Conservation (phyloP, 495 filamentous ascomycete genomes). For the Melanomma pulvis-pyrius region DNA sequence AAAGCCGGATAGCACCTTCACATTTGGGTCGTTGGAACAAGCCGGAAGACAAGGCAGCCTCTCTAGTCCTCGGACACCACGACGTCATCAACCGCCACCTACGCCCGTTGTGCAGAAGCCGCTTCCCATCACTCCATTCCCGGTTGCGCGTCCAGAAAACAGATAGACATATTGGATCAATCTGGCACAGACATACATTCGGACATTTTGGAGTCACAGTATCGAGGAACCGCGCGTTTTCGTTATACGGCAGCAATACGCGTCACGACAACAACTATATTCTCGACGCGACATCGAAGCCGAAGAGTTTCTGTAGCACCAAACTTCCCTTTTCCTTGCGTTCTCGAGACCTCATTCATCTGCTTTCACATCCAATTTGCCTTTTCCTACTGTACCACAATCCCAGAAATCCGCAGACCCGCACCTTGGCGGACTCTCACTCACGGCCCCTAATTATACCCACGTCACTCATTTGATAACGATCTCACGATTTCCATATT, state of each 20-base stretch:
- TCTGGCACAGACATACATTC: neutral
- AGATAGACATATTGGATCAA: neutral
- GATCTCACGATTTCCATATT: neutral
- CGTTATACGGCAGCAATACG: neutral
- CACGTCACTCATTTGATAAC: neutral
- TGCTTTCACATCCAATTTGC: neutral
- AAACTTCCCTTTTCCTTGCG: neutral
- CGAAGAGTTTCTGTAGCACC: too few species aligned
- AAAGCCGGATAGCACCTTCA: constrained; percentile 7
- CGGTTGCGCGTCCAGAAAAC: constrained; percentile 2
- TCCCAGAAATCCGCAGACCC: neutral
- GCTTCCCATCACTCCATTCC: constrained; percentile 29
- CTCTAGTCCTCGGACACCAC: neutral
- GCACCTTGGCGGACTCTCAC: constrained; percentile 5
- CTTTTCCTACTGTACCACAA: neutral
- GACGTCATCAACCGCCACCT: neutral
- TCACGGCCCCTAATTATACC: constrained; percentile 7
- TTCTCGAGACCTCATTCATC: neutral
- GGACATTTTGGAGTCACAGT: neutral
- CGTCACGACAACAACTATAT: neutral
- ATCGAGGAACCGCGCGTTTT: neutral
- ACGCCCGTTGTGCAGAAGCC: constrained; percentile 21
- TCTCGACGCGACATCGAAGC: too few species aligned
- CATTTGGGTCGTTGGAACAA: constrained; percentile 2
- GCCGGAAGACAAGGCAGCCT: neutral